Percentiles rank a stretch among this genome's conserved stretches.
Conservation (phyloP, 2,329 filamentous ascomycete species). For the Hymenoscyphus fraxineus region DNA sequence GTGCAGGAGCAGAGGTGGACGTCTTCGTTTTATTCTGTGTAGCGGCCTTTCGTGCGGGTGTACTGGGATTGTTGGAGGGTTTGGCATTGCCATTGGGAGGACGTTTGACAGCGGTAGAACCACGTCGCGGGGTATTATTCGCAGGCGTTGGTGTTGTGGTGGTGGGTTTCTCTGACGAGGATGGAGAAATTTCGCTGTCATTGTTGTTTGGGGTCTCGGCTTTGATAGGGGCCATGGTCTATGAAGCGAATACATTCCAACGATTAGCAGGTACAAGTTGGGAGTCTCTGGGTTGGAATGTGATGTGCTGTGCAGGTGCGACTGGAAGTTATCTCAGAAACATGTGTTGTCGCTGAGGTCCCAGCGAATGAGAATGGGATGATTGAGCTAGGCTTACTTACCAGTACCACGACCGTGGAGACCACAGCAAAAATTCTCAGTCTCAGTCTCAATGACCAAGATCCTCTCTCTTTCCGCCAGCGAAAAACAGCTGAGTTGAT, state of each 20-base stretch:
- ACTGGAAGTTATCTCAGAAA: background rate
- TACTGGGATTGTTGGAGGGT: slow-evolving; percentile 25
- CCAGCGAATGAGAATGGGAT: background rate
- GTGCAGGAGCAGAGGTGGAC: slow-evolving; percentile 29
- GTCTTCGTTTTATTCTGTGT: slow-evolving; percentile 21
- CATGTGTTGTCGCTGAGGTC: background rate
- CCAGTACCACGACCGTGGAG: background rate
- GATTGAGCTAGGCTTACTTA: background rate
- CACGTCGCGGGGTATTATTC: slow-evolving; percentile 18
- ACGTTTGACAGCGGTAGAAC: slow-evolving; percentile 17
- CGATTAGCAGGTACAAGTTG: slow-evolving; percentile 7
- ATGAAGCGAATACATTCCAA: background rate
- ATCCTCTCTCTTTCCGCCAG: slow-evolving; percentile 2
- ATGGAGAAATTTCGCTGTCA: background rate
- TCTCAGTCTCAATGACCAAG: background rate
- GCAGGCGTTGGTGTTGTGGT: slow-evolving; percentile 4
- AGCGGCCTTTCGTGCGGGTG: slow-evolving; percentile 20
- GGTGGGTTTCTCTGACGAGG: slow-evolving; percentile 5
- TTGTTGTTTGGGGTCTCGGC: slow-evolving; percentile 15
- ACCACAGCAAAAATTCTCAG: background rate
- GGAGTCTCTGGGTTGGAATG: slow-evolving; percentile 2
- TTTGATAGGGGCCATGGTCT: slow-evolving; percentile 16
- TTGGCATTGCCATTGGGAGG: slow-evolving; percentile 22
- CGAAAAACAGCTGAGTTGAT: background rate
- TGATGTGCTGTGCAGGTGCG: slow-evolving; percentile 6